Conservation (phyloP, 2,329 filamentous ascomycete species). For the Cordyceps tenuipes region DNA sequence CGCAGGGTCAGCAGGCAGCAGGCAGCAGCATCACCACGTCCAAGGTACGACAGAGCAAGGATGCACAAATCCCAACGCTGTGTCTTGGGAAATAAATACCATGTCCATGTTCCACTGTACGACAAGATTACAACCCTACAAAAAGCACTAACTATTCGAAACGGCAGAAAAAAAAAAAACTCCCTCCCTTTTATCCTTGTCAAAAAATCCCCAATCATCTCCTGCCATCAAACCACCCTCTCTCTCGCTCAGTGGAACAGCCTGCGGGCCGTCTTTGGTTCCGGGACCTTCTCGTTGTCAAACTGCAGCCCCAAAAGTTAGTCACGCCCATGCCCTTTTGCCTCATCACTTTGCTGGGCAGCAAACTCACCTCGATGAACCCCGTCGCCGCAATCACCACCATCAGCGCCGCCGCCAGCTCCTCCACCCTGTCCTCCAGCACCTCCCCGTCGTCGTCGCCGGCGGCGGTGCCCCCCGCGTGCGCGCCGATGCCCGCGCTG, state of each 20-base stretch:
- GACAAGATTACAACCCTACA: not conserved
- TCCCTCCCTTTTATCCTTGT: not conserved
- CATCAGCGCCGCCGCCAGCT: slow-evolving; percentile 78
- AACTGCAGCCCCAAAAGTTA: slow-evolving; percentile 21
- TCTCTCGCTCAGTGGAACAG: slow-evolving; percentile 31
- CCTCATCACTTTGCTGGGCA: not conserved
- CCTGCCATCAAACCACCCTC: not conserved
- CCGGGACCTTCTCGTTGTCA: slow-evolving; percentile 31
- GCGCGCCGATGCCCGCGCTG: slow-evolving; percentile 64
- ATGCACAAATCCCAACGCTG: not conserved
- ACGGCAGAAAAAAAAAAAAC: not conserved
- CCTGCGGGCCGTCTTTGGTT: slow-evolving; percentile 24
- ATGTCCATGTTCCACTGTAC: not conserved
- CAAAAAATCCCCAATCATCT: not conserved
- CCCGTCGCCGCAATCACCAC: slow-evolving; percentile 73
- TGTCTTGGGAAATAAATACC: not conserved
- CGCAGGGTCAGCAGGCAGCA: too few relatives aligned
- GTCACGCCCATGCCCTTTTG: not conserved
- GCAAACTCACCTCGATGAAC: slow-evolving; percentile 65
- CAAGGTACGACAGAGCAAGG: not conserved
- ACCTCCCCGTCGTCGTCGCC: slow-evolving; percentile 19
- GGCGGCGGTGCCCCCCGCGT: slow-evolving; percentile 18
- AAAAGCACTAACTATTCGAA: not conserved
- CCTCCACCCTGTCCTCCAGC: slow-evolving; percentile 57
- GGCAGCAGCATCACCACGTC: too few relatives aligned